Base-by-base conservation (phyloP, 352 stramenopile genomes). In the Phytophthora citricola region DNA sequence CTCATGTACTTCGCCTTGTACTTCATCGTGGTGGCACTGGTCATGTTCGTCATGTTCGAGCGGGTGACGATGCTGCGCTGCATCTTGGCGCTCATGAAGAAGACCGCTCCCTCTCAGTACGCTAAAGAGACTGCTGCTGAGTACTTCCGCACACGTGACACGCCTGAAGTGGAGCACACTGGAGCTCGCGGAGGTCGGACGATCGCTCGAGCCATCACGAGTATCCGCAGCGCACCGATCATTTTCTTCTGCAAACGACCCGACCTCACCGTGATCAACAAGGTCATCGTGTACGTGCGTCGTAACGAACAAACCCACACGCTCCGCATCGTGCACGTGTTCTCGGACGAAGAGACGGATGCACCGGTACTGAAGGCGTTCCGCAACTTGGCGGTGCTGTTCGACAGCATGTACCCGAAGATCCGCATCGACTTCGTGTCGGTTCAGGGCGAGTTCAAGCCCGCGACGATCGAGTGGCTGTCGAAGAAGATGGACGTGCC, bases 171-270 rank as follows among this genome's bases (percentile, higher is more conserved):
- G 20, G 60, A 78, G 14, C 69, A 75, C 49, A 85, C 76, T 1
- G 73, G 74, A 3, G 78, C 74, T 9, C 60, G 73, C 22, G 79
- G 76, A 29, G 76, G 79, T 9, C 74, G 73, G 32, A 84, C 73
- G 29, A 78, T 87, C 32, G 66, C 77, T 11, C 64, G 69, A 20
- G 62, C 68, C 6, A 81, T 88, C 58, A n/a, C 66, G 26, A 61
- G 68, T 36, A 81, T 87, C 69, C 70, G 83, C 55, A 52, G 73
- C 7, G 53, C 70, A 22, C 89, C 89, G 0, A 88, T 94, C 63
- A 59, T 97, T 22, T 97, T 96, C 73, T 96, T 95, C 65, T 87
- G 72, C 75, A 97, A 97, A 77, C 40, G 72, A 4, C 78, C 87
- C 36, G 83, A 97, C 63, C 60, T 96, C 8, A 81, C 91, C 63